phyloP scores from a whole-genome alignment of 2,329 filamentous ascomycete genomes.

The Colletotrichum cereale region DNA sequence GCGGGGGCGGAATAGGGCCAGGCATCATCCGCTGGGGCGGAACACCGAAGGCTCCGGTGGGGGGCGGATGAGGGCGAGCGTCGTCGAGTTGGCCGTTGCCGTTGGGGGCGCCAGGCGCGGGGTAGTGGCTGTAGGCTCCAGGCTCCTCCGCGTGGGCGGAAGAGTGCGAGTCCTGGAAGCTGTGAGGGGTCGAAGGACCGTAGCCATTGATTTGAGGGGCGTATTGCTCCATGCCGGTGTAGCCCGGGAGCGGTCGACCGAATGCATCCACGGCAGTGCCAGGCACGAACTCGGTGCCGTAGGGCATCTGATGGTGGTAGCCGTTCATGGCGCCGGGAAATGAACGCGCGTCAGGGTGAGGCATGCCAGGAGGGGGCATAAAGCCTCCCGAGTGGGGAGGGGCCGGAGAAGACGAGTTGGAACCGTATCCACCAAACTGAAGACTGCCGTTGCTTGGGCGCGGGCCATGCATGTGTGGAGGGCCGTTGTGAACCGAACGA shows the following conservation, averaged over 20 bases:
- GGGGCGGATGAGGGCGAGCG: slow-evolving; percentile 40
- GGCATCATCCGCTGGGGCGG: slow-evolving; percentile 49
- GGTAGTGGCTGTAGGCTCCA: slow-evolving; percentile 55
- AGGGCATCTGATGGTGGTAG: slow-evolving; percentile 55
- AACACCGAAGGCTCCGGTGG: slow-evolving; percentile 27
- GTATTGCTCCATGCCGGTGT: slow-evolving; percentile 51
- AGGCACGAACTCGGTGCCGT: slow-evolving; percentile 52
- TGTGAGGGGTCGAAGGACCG: slow-evolving; percentile 69
- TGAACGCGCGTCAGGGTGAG: slow-evolving; percentile 49
- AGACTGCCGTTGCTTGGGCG: slow-evolving; percentile 68
- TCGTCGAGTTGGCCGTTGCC: slow-evolving; percentile 50
- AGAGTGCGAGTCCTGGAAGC: slow-evolving; percentile 72
- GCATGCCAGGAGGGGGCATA: slow-evolving; percentile 62
- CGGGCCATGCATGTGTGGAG: slow-evolving; percentile 59
- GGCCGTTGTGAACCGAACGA: slow-evolving; percentile 52
- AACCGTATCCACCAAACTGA: slow-evolving; percentile 68
- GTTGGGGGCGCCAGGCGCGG: slow-evolving; percentile 55
- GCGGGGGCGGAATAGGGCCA: slow-evolving; percentile 44
- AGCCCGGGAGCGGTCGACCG: slow-evolving; percentile 51
- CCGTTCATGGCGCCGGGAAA: slow-evolving; percentile 50
- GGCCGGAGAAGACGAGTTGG: slow-evolving; percentile 69
- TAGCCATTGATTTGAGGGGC: slow-evolving; percentile 54
- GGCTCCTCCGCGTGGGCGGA: slow-evolving; percentile 63
- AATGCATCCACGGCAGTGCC: slow-evolving; percentile 52
- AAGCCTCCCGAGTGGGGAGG: slow-evolving; percentile 62